Conservation (phyloP, 495 filamentous ascomycete species). For the Neurospora sp. region DNA sequence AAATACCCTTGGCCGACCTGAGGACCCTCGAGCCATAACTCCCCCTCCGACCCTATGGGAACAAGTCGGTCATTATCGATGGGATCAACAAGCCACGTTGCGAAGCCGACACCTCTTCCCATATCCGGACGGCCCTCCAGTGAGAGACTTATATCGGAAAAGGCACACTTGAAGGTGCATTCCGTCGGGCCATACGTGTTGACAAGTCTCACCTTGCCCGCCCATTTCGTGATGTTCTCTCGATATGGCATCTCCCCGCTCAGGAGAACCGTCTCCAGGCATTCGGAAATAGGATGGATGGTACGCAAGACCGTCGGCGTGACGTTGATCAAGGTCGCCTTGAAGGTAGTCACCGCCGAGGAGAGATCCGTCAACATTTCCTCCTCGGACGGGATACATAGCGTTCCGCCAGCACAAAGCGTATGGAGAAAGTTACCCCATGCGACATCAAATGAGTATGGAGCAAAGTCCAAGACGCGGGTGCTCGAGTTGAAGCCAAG, state of each 20-base stretch:
- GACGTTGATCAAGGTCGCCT: slow-evolving; percentile 22
- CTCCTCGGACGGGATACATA: slow-evolving; percentile 25
- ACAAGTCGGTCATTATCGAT: slow-evolving; percentile 46
- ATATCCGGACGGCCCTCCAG: neutral
- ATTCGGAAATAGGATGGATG: neutral
- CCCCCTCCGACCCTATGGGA: slow-evolving; percentile 59
- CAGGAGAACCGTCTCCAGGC: slow-evolving; percentile 8
- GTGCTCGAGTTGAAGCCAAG: slow-evolving; percentile 7
- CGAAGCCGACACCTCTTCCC: slow-evolving; percentile 1
- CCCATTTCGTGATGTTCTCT: slow-evolving; percentile 9
- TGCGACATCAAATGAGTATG: slow-evolving; percentile 50
- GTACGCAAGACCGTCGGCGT: slow-evolving; percentile 40
- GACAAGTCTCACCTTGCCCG: slow-evolving; percentile 16
- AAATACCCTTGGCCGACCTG: slow-evolving; percentile 50
- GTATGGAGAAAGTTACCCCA: slow-evolving; percentile 46
- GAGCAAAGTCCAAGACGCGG: slow-evolving; percentile 46
- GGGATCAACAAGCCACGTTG: slow-evolving; percentile 49
- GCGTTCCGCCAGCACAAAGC: slow-evolving; percentile 31
- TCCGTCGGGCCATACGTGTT: slow-evolving; percentile 27
- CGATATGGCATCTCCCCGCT: slow-evolving; percentile 27
- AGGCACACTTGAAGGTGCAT: slow-evolving; percentile 8
- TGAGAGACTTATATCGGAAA: neutral
- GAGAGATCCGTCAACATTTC: slow-evolving; percentile 18
- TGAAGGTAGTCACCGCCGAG: neutral
- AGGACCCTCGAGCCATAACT: slow-evolving; percentile 65